Conservation (phyloP, 805 yeast species). For the Cyberlindnera maclurae region DNA sequence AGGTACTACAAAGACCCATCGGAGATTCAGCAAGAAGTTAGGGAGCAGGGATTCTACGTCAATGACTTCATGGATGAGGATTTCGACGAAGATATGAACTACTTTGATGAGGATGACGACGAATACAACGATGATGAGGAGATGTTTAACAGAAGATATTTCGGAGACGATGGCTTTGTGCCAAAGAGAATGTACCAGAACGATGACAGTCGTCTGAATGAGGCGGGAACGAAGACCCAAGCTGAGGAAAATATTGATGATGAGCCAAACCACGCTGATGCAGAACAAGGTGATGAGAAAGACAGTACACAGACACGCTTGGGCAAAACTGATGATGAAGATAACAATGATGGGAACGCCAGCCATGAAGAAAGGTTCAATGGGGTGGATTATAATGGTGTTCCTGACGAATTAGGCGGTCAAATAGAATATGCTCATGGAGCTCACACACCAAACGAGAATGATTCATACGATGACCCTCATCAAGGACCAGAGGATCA, state of each 20-base stretch:
- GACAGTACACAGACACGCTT: too few relatives aligned
- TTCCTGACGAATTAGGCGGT: too few relatives aligned
- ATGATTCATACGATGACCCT: too few relatives aligned
- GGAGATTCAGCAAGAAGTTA: conserved; percentile 18
- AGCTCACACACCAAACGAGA: too few relatives aligned
- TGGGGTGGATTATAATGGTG: too few relatives aligned
- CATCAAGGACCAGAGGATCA: too few relatives aligned
- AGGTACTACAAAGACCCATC: conserved; percentile 39
- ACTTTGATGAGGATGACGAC: conserved; percentile 29
- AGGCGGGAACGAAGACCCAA: too few relatives aligned
- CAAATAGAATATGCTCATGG: too few relatives aligned
- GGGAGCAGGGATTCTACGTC: conserved; percentile 28
- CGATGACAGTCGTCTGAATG: too few relatives aligned
- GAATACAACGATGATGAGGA: conserved; percentile 29
- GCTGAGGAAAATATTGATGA: too few relatives aligned
- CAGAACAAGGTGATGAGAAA: not conserved
- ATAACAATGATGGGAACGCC: not conserved
- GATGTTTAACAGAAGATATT: conserved; percentile 22
- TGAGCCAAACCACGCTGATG: too few relatives aligned
- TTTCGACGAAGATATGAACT: conserved; percentile 36
- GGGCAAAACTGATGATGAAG: too few relatives aligned
- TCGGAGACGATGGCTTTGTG: conserved; percentile 16
- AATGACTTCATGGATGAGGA: conserved; percentile 32
- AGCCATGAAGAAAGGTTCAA: not conserved
- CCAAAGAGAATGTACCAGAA: conserved; percentile 7